Conservation (phyloP, 805 yeast species). For the Dipodascus albidus region DNA sequence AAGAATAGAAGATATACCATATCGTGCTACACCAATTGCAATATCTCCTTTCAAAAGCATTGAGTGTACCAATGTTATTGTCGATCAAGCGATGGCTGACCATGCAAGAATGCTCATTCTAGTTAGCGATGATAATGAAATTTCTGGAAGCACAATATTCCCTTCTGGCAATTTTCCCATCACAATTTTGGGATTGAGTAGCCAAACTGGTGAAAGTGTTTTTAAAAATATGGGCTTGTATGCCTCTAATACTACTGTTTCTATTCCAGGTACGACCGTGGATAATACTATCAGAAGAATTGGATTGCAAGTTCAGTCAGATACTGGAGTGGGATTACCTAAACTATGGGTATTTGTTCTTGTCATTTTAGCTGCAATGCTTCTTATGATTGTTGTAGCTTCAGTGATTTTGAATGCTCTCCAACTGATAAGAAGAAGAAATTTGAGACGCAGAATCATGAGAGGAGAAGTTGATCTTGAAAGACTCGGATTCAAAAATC, state of each 20-base stretch:
- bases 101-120: not conserved
- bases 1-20: not conserved
- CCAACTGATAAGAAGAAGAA: conserved; percentile 6
- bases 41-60: not conserved
- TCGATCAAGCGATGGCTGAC: conserved; percentile 1
- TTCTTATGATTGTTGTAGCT: conserved; percentile 2
- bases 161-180: not conserved
- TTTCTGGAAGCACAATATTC: not conserved
- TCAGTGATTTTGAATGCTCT: conserved; percentile 6
- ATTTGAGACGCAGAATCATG: conserved; percentile 2
- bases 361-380: conserved; percentile 7
- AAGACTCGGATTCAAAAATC: conserved; percentile 6
- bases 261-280: not conserved
- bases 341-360: conserved; percentile 8
- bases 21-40: not conserved
- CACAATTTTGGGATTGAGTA: not conserved
- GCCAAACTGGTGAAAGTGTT: not conserved
- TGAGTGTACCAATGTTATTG: not conserved
- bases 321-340: not conserved
- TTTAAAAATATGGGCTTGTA: not conserved
- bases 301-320: not conserved
- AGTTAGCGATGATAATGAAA: not conserved
- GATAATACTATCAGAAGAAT: not conserved
- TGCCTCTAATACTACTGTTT: not conserved
- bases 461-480: conserved; percentile 8